Evolutionary conservation across 202 grass and related monocot genomes (phyloP).

Genomic region (Tripidium arundinaceum): DNA sequence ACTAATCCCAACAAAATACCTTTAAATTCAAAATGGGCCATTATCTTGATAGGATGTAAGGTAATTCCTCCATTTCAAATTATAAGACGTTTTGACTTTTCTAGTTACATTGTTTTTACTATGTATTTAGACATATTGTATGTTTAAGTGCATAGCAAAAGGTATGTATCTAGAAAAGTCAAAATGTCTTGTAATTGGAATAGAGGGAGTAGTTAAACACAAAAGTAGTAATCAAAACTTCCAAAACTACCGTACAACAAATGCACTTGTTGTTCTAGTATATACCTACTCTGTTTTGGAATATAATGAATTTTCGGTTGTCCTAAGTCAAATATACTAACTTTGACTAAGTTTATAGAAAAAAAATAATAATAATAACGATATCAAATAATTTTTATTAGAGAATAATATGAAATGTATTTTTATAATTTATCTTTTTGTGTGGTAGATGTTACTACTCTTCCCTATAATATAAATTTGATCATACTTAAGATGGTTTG

Average conservation of each 20-base stretch:
- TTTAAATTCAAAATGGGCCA: no score
- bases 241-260: neutral
- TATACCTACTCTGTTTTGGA: neutral
- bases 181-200: neutral
- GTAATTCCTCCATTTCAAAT: neutral
- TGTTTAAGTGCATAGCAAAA: neutral
- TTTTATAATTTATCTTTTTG: neutral
- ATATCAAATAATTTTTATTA: neutral
- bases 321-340: neutral
- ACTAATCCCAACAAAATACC: neutral
- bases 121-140: neutral
- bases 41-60: no score
- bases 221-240: neutral
- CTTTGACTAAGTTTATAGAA: neutral
- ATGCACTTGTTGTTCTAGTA: neutral
- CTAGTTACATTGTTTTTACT: neutral
- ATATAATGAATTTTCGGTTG: neutral
- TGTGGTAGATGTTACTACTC: neutral
- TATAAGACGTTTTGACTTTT: neutral
- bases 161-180: neutral
- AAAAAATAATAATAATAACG: neutral
- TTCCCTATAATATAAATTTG: neutral
- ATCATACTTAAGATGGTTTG: neutral
- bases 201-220: neutral
- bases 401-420: neutral